These are phyloP conservation scores for Pseudotulostoma volvatum DNA, from an alignment of 495 filamentous ascomycete genomes.

Conservation along the genomic window DNA sequence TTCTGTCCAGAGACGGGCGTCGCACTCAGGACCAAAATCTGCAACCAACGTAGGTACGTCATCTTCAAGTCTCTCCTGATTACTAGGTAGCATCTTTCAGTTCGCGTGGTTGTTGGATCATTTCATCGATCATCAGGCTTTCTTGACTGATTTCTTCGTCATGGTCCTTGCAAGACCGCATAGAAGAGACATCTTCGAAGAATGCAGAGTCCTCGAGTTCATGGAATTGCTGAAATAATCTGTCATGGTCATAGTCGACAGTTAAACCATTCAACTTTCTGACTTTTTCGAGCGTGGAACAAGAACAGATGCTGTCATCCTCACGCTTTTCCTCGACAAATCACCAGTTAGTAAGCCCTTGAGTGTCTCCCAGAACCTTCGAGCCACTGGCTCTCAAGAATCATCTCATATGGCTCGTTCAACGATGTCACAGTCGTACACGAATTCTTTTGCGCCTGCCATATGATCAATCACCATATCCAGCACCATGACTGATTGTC, in stretches of 20 bases:
- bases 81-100: too few relatives aligned
- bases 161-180: not conserved
- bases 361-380: not conserved
- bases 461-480: not conserved
- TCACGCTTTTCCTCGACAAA: not conserved
- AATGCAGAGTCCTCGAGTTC: not conserved
- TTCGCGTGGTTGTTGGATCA: not conserved
- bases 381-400: not conserved
- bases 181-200: not conserved
- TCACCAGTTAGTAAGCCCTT: not conserved
- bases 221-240: not conserved
- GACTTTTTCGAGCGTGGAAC: not conserved
- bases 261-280: not conserved
- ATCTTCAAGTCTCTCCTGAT: too few relatives aligned
- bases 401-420: not conserved
- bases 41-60: too few relatives aligned
- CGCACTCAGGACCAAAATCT: too few relatives aligned
- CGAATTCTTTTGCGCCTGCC: not conserved
- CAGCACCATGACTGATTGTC: not conserved
- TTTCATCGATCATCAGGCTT: not conserved
- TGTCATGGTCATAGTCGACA: not conserved
- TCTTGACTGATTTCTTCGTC: not conserved
- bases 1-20: too few relatives aligned
- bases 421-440: not conserved
- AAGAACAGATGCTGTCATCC: not conserved